Evolutionary conservation across 2,329 filamentous ascomycete genomes (phyloP).

Genomic region (Talaromyces amestolkiae): DNA sequence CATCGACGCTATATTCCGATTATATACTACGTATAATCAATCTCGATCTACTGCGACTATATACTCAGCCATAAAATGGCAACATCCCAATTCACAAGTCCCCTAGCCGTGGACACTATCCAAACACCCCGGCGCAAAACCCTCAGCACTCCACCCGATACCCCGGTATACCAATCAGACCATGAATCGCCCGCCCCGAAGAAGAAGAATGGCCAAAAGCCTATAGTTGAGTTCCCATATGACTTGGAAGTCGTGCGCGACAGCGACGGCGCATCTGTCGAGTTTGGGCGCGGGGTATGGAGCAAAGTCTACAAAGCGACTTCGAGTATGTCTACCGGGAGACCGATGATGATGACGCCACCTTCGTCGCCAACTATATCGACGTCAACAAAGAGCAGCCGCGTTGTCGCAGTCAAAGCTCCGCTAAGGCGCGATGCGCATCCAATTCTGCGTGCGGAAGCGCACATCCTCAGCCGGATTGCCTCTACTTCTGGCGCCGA

Average conservation of each 20-base stretch:
- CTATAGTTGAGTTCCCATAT: conserved; percentile 32
- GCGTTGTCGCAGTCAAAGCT: conserved; percentile 46
- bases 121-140: not conserved
- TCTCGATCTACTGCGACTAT: not conserved
- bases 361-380: conserved; percentile 36
- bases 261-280: conserved; percentile 30
- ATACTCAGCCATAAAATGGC: conserved; percentile 3
- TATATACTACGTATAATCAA: not conserved
- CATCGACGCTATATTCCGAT: not conserved
- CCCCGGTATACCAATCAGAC: not conserved
- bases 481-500: conserved; percentile 21
- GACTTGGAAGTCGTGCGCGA: conserved; percentile 33
- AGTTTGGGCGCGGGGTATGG: conserved; percentile 49
- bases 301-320: conserved; percentile 48
- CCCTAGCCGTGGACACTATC: conserved; percentile 1
- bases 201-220: not conserved
- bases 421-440: conserved; percentile 42
- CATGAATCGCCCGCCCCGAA: not conserved
- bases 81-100: not conserved
- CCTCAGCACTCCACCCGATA: conserved; percentile 15
- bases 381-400: conserved; percentile 12
- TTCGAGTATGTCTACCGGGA: conserved; percentile 22
- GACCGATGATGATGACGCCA: conserved; percentile 24
- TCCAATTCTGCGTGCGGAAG: conserved; percentile 43
- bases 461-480: conserved; percentile 32